Conservation (phyloP, 2,329 filamentous ascomycete species). For the Xylariaceae sp. region DNA sequence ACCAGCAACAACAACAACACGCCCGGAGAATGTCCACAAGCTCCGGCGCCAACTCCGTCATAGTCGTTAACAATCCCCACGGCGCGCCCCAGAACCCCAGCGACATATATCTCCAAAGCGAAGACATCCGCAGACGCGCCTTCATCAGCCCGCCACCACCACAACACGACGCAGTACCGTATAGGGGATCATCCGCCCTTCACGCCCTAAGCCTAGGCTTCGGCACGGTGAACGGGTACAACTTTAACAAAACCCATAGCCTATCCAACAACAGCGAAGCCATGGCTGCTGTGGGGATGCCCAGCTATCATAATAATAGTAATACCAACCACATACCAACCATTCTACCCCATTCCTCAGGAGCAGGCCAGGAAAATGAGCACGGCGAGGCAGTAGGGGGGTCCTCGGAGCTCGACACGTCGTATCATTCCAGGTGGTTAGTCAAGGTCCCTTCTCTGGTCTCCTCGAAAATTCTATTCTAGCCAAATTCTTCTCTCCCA, state of each 20-base stretch:
- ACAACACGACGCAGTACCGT: constrained; percentile 14
- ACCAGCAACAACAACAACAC: constrained; percentile 8
- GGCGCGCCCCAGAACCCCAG: constrained; percentile 31
- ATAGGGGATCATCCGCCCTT: constrained; percentile 15
- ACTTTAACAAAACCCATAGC: constrained; percentile 8
- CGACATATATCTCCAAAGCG: constrained; percentile 31
- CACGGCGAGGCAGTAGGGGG: constrained; percentile 7
- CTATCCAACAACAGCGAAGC: background rate
- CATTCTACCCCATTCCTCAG: too few relatives aligned
- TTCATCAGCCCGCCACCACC: constrained; percentile 20
- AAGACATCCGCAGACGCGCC: constrained; percentile 27
- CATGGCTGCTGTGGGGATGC: too few relatives aligned
- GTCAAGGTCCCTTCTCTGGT: constrained; percentile 4
- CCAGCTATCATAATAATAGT: too few relatives aligned
- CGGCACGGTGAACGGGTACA: constrained; percentile 19
- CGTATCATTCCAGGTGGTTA: constrained; percentile 28
- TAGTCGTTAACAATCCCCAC: constrained; percentile 28
- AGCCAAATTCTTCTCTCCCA: too few relatives aligned
- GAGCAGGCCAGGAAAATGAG: constrained; percentile 4
- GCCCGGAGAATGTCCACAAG: constrained; percentile 19
- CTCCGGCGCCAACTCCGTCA: constrained; percentile 16
- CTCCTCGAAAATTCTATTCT: too few relatives aligned
- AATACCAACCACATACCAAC: too few relatives aligned
- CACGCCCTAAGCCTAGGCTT: too few relatives aligned
- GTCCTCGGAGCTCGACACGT: constrained; percentile 14